Evolutionary conservation across 176 grass and related monocot species (phyloP), one percentile per base, ranked within the genome.

Genomic region (Otatea glauca): DNA sequence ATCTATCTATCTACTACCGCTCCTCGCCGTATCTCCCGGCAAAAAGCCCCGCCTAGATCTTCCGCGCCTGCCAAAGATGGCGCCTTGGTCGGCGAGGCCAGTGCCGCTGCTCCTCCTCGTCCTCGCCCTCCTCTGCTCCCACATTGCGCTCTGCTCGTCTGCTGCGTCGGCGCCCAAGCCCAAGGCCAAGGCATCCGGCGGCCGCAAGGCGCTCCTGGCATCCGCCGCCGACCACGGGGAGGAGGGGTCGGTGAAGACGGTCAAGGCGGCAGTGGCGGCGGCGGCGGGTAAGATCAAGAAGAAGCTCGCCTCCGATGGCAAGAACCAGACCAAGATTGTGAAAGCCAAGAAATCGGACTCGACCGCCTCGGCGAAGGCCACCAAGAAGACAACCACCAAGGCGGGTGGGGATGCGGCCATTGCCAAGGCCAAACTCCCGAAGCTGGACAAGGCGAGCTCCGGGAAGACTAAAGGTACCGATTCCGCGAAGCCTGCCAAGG

Each of bases 291-390:
- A 80, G 58, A 43, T 62, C 59, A 92, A 94, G 73, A 85, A 89
- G 84, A 89, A 92, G 86, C 43, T 86, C 42, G 45, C 60, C 58
- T 17, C 53, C 0, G 90, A 93, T 17, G 88, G 25, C 65, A 99
- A 94, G 86, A 91, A 94, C 76, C 85, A 96, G 75, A 90, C 86
- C 81, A 92, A 94, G 87, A 86, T 79, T 10, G 44, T 80, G 27
- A 98, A 94, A 67, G 51, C 86, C 29, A 99, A 92, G 89, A 98
- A 98, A 45, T 21, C 81, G 17, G 88, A 90, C 56, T 85, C 41
- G 41, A 42, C 41, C 41, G 41, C 90, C 7, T 41, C 79, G 5
- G 50, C 68, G 15, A 89, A 89, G 34, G 42, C 62, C 41, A 37
- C 80, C 61, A 90, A 84, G 75, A 87, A 87, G 34, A 5, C 71